Conservation (phyloP, 192 early-diverging fungal genomes). For the Gamsiella multidivaricata region DNA sequence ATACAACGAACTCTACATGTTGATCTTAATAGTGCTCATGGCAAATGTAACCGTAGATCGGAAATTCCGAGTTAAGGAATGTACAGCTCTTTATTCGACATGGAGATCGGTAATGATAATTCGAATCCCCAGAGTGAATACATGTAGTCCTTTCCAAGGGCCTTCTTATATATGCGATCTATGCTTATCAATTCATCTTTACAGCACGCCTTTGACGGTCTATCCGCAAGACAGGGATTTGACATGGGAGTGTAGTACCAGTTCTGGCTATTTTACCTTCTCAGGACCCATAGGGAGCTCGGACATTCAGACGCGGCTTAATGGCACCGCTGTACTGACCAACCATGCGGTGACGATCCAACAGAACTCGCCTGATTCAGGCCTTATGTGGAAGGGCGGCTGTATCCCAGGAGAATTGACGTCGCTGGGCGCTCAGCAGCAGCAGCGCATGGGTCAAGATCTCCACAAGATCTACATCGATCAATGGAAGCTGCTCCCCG, state of each 20-base stretch:
- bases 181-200: background rate
- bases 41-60: too few relatives aligned
- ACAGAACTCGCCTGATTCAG: slow-evolving; percentile 8
- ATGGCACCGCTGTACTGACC: background rate
- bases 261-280: background rate
- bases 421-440: slow-evolving; percentile 15
- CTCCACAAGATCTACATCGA: slow-evolving; percentile 28
- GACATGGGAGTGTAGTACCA: slow-evolving; percentile 1
- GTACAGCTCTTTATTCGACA: slow-evolving; percentile 31
- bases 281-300: background rate
- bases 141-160: background rate
- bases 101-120: slow-evolving; percentile 21
- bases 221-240: slow-evolving; percentile 11
- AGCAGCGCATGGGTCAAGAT: slow-evolving; percentile 2
- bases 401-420: slow-evolving; percentile 32
- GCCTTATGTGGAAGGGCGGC: slow-evolving; percentile 16
- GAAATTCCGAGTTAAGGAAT: slow-evolving; percentile 6
- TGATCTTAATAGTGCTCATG: too few relatives aligned
- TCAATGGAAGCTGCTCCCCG: slow-evolving; percentile 6
- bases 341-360: background rate
- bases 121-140: too few relatives aligned
- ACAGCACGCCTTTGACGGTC: background rate
- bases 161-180: too few relatives aligned
- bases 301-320: background rate
- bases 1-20: background rate